phyloP scores from a whole-genome alignment of 1,284 basidiomycete species.

The Microbotryum lychnidis-dioicae region DNA sequence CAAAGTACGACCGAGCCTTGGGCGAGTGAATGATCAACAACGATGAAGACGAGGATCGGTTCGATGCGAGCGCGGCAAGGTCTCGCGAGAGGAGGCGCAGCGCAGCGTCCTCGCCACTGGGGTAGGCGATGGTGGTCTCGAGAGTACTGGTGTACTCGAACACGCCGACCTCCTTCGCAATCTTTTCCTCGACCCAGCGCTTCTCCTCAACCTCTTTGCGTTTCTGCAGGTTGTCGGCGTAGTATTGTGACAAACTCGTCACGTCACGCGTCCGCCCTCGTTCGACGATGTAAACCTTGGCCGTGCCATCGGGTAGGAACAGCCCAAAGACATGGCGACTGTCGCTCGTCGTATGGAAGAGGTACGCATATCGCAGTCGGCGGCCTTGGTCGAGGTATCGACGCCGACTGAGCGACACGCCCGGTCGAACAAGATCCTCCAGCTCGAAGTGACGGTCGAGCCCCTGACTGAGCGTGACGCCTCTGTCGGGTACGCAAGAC shows the following conservation, averaged over 20 bases:
- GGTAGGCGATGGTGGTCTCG: constrained; percentile 64
- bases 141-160: constrained; percentile 65
- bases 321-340: constrained; percentile 83
- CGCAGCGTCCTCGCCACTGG: constrained; percentile 68
- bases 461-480: constrained; percentile 70
- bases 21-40: constrained; percentile 77
- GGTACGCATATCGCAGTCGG: constrained; percentile 66
- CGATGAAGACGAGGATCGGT: constrained; percentile 58
- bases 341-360: constrained; percentile 77
- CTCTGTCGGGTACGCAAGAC: constrained; percentile 60
- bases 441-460: constrained; percentile 78
- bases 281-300: constrained; percentile 84
- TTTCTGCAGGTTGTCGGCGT: constrained; percentile 53
- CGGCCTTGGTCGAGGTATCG: constrained; percentile 62
- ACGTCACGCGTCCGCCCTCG: constrained; percentile 77
- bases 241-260: constrained; percentile 65
- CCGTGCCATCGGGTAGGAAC: constrained; percentile 63
- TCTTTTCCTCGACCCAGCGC: constrained; percentile 31
- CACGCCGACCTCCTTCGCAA: constrained; percentile 36
- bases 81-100: constrained; percentile 85
- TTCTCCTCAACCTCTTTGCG: constrained; percentile 36
- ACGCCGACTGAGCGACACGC: constrained; percentile 53
- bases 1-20: constrained; percentile 79
- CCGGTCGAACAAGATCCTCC: constrained; percentile 64
- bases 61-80: constrained; percentile 52